Conservation (phyloP, 495 filamentous ascomycete species). For the Parachaetomium inaequale region DNA sequence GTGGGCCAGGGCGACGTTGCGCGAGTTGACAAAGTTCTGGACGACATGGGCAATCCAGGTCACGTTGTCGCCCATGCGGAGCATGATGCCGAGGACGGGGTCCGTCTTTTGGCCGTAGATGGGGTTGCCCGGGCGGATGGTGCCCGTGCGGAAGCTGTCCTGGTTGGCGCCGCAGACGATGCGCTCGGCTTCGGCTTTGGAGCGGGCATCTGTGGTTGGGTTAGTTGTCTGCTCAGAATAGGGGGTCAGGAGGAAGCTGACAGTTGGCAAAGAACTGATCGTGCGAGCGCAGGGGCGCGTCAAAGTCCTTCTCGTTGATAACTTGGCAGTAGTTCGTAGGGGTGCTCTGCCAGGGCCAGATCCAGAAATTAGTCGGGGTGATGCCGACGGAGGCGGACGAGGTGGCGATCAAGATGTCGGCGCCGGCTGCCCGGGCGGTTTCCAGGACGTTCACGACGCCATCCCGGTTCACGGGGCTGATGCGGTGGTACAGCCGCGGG, state of each 20-base stretch:
- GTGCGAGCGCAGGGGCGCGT: slow-evolving; percentile 43
- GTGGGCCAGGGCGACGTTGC: slow-evolving; percentile 56
- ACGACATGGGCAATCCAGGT: slow-evolving; percentile 50
- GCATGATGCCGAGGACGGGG: slow-evolving; percentile 35
- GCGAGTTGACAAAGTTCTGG: slow-evolving; percentile 54
- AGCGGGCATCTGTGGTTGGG: slow-evolving; percentile 33
- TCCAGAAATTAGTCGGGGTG: slow-evolving; percentile 45
- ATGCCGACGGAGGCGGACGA: slow-evolving; percentile 53
- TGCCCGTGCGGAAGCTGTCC: slow-evolving; percentile 51
- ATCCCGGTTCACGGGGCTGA: slow-evolving; percentile 54
- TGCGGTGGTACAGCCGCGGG: slow-evolving; percentile 41
- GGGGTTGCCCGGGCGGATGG: slow-evolving; percentile 55
- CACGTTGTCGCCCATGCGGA: slow-evolving; percentile 23
- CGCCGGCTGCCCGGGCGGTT: slow-evolving; percentile 46
- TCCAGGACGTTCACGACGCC: slow-evolving; percentile 57
- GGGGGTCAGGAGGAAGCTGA: slow-evolving; percentile 4
- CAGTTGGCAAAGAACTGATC: slow-evolving; percentile 54
- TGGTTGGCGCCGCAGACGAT: slow-evolving; percentile 48
- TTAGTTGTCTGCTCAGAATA: neutral
- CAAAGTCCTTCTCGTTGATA: slow-evolving; percentile 45
- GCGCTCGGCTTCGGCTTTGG: slow-evolving; percentile 53
- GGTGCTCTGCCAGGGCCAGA: slow-evolving; percentile 44
- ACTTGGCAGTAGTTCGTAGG: slow-evolving; percentile 44
- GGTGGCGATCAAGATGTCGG: slow-evolving; percentile 57
- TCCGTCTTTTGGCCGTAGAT: slow-evolving; percentile 53